A percentile compares a stretch with the other conserved stretches of the same genome.
Conservation (phyloP, 768 basidiomycete genomes). For the Rhodotorula taiwanensis region DNA sequence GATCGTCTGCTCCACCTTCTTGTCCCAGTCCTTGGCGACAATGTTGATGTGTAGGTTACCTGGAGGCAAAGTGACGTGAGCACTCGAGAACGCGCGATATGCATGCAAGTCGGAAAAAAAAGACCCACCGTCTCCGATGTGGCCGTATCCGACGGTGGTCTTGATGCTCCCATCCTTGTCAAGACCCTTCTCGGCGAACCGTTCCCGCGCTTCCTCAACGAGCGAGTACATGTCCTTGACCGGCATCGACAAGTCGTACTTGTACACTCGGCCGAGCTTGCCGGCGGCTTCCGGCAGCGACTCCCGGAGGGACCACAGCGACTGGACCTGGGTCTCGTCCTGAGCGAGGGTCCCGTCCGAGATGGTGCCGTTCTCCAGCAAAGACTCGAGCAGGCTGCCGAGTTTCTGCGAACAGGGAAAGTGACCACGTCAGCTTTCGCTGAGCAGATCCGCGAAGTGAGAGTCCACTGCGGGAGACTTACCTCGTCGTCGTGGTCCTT, state of each 20-base stretch:
- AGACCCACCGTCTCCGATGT: slow-evolving; percentile 83
- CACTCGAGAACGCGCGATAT: not conserved
- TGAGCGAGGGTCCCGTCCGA: slow-evolving; percentile 88
- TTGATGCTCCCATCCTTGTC: slow-evolving; percentile 53
- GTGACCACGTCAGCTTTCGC: not conserved
- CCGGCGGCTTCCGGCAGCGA: slow-evolving; percentile 83
- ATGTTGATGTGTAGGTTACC: slow-evolving; percentile 93
- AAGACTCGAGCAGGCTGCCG: slow-evolving; percentile 62
- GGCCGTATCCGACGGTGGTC: slow-evolving; percentile 86
- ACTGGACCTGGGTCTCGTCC: slow-evolving; percentile 77
- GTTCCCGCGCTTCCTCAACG: slow-evolving; percentile 70
- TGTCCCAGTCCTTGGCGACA: slow-evolving; percentile 69
- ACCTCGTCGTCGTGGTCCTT: slow-evolving; percentile 92
- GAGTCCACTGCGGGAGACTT: slow-evolving; percentile 13
- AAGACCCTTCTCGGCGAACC: slow-evolving; percentile 51
- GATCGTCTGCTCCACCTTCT: slow-evolving; percentile 74
- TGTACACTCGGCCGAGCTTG: slow-evolving; percentile 91
- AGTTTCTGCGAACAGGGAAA: slow-evolving; percentile 63
- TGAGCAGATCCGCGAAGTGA: not conserved
- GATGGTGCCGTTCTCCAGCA: slow-evolving; percentile 68
- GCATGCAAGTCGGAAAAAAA: not conserved
- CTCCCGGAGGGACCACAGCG: slow-evolving; percentile 87
- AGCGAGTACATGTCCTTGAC: slow-evolving; percentile 76
- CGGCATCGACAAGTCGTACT: slow-evolving; percentile 80
- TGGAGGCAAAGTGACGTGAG: not conserved